Conservation (phyloP, 495 filamentous ascomycete species). For the Podospora conica region DNA sequence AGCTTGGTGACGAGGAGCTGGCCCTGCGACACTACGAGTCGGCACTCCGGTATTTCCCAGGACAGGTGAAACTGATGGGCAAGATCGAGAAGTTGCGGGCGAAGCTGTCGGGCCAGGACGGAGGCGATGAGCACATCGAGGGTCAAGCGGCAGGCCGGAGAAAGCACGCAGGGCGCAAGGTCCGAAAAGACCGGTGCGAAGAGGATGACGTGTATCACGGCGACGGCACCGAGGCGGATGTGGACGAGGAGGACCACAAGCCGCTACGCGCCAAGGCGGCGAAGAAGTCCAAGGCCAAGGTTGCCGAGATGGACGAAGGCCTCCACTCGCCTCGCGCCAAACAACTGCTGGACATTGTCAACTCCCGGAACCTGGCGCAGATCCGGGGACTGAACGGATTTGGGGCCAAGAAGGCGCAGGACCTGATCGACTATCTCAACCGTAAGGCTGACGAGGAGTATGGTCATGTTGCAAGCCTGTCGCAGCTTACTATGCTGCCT, state of each 20-base stretch:
- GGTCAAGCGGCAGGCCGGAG: slow-evolving; percentile 4
- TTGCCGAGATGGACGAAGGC: slow-evolving; percentile 14
- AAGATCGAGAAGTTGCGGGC: slow-evolving; percentile 71
- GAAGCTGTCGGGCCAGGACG: slow-evolving; percentile 41
- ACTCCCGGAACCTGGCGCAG: slow-evolving; percentile 66
- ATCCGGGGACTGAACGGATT: slow-evolving; percentile 69
- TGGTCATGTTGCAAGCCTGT: slow-evolving; percentile 38
- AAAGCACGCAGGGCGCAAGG: not conserved
- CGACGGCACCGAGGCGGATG: slow-evolving; percentile 41
- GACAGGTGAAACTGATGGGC: slow-evolving; percentile 67
- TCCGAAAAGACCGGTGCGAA: not conserved
- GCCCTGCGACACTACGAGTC: slow-evolving; percentile 83
- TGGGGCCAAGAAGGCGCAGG: slow-evolving; percentile 58
- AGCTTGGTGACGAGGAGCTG: slow-evolving; percentile 66
- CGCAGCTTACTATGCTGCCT: slow-evolving; percentile 48
- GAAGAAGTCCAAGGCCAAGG: slow-evolving; percentile 30
- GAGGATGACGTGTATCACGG: slow-evolving; percentile 2
- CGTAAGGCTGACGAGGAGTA: slow-evolving; percentile 39
- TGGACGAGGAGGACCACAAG: slow-evolving; percentile 36
- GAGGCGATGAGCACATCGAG: not conserved
- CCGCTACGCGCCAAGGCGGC: slow-evolving; percentile 18
- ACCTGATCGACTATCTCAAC: slow-evolving; percentile 53
- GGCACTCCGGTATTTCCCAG: slow-evolving; percentile 78
- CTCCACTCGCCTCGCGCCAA: slow-evolving; percentile 54
- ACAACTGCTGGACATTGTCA: slow-evolving; percentile 75